Percentiles rank a stretch among this genome's conserved stretches.
Conservation (phyloP, 805 yeast genomes). For the Yamadazyma takamatsuzukensis region DNA sequence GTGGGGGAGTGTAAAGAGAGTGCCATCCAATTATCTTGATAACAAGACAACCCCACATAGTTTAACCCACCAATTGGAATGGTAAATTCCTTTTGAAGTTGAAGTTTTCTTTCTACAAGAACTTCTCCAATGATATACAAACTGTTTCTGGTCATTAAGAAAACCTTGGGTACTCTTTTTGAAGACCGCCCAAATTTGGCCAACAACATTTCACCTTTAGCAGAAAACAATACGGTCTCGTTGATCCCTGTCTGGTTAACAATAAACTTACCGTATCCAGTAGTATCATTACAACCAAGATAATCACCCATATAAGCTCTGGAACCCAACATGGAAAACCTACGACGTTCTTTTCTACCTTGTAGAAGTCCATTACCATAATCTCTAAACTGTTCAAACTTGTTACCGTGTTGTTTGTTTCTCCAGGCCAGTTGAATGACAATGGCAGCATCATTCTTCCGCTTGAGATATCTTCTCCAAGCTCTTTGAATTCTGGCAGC, state of each 20-base stretch:
- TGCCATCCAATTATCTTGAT: conserved; percentile 94
- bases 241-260: conserved; percentile 64
- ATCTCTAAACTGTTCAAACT: conserved; percentile 81
- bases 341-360: conserved; percentile 82
- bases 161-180: conserved; percentile 66
- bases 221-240: conserved; percentile 72
- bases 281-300: conserved; percentile 70
- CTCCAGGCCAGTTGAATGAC: conserved; percentile 81
- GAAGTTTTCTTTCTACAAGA: conserved; percentile 54
- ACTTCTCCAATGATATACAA: conserved; percentile 74
- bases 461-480: conserved; percentile 78
- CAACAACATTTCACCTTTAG: conserved; percentile 74
- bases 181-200: conserved; percentile 94
- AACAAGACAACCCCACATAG: conserved; percentile 63
- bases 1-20: conserved; percentile 48
- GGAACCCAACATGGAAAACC: conserved; percentile 81
- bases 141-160: conserved; percentile 59
- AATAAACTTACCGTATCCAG: conserved; percentile 72
- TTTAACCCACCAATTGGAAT: conserved; percentile 59
- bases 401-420: conserved; percentile 73
- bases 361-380: conserved; percentile 69
- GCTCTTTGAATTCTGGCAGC: conserved; percentile 97
- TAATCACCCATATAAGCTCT: conserved; percentile 95
- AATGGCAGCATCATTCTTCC: conserved; percentile 83
- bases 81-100: conserved; percentile 59